phyloP scores from a whole-genome alignment of 2,329 filamentous ascomycete species.

The Trichoderma brevicompactum region DNA sequence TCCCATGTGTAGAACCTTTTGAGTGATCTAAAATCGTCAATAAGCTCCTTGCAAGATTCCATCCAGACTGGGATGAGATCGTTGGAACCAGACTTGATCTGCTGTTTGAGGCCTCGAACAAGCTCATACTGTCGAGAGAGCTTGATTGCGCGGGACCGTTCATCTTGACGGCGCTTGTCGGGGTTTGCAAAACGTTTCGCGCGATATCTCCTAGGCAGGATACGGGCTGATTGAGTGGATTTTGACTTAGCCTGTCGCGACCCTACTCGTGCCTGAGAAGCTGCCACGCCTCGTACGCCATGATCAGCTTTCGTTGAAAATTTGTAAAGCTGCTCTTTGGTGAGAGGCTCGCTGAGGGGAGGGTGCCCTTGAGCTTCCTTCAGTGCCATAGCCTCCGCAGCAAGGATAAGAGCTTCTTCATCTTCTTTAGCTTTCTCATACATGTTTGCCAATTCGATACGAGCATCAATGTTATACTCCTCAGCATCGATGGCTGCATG shows the following conservation, averaged over 20 bases:
- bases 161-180: slow-evolving; percentile 50
- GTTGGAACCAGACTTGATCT: slow-evolving; percentile 48
- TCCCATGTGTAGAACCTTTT: slow-evolving; percentile 70
- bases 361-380: slow-evolving; percentile 52
- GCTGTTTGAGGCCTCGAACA: slow-evolving; percentile 49
- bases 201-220: slow-evolving; percentile 49
- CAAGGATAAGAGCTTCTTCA: slow-evolving; percentile 76
- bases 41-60: slow-evolving; percentile 60
- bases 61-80: slow-evolving; percentile 60
- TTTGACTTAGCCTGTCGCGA: slow-evolving; percentile 17
- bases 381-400: slow-evolving; percentile 74
- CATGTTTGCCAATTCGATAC: slow-evolving; percentile 79
- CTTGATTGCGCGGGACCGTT: slow-evolving; percentile 48
- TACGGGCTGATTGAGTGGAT: slow-evolving; percentile 21
- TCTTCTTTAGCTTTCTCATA: slow-evolving; percentile 76
- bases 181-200: slow-evolving; percentile 52
- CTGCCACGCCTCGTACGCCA: slow-evolving; percentile 4
- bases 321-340: slow-evolving; percentile 10
- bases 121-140: slow-evolving; percentile 49
- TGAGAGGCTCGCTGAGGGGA: slow-evolving; percentile 29
- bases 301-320: slow-evolving; percentile 1
- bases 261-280: slow-evolving; percentile 18
- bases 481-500: slow-evolving; percentile 75
- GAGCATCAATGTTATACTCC: slow-evolving; percentile 72
- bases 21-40: slow-evolving; percentile 66